Evolutionary conservation across 192 early-diverging fungal species (phyloP), one percentile per base, ranked within the genome.

Genomic region (Podila epicladia): DNA sequence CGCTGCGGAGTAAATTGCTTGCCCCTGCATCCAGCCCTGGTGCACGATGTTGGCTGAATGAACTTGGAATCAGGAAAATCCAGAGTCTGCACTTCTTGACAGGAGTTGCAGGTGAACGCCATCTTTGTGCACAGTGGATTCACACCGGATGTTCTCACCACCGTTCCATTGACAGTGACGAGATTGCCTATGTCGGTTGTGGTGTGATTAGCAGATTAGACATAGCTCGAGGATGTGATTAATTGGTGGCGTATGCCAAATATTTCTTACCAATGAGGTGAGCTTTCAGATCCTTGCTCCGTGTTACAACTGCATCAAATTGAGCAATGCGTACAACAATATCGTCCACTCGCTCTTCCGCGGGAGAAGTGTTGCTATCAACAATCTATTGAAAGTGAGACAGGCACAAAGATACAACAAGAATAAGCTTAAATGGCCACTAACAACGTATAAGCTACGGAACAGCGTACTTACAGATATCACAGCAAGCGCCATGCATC

Each of bases 81-180:
- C 4, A 94, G 58, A 7, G 84, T 72, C 82, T 93, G 90, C 13
- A 79, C 70, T 19, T 64, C 70, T 24, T 86, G 85, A 65, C 94
- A 95, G 3, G 71, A 72, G 17, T 82, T 73, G 67, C 95, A 96
- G 5, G 38, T 74, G 72, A 93, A 95, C 22, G 88, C 64, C 60
- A 94, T 85, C 73, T 90, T 85, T 7, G 83, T 83, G 55, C 93
- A 73, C 26, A 93, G 67, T 28, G 93, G 91, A 63, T 90, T 94
- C 58, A 94, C 87, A 26, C 89, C 85, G 62, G 93, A 92, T 2
- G 91, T 89, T 37, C 93, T 88, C n/a, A 94, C 93, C 8, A 96
- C 90, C 0, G 93, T 93, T 65, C 94, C 95, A n/a, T 90, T 85
- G 6, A 95, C 85, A 32, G 85, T 87, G 26, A 96, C 87, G 29